A percentile compares a stretch with the other conserved stretches of the same genome.
These are phyloP conservation scores for Phytomonas sp. DNA, from an alignment of 208 protist species.

Conservation along the genomic window DNA sequence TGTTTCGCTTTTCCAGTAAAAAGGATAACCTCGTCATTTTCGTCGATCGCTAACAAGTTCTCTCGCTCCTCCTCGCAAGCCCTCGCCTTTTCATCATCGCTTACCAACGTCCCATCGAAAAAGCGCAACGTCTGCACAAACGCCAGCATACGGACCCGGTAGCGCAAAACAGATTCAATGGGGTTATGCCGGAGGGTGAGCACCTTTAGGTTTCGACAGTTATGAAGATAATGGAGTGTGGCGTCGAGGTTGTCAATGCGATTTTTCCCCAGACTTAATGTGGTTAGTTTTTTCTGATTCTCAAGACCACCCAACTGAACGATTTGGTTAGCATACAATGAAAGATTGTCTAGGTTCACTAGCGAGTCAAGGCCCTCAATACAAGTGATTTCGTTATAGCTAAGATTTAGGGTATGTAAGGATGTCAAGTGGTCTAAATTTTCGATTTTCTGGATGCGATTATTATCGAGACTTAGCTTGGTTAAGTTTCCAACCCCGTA, in stretches of 20 bases:
- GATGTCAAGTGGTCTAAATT: constrained; percentile 80
- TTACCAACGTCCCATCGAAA: constrained; percentile 49
- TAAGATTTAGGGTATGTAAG: constrained; percentile 86
- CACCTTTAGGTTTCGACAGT: constrained; percentile 50
- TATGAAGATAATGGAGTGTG: constrained; percentile 76
- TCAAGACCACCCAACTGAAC: constrained; percentile 56
- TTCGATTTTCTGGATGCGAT: constrained; percentile 89
- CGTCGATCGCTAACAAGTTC: constrained; percentile 71
- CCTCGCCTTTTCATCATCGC: constrained; percentile 28
- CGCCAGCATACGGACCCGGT: constrained; percentile 53
- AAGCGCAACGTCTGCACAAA: constrained; percentile 68
- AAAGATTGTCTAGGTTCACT: constrained; percentile 81
- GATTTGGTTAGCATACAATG: constrained; percentile 88
- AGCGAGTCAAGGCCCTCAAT: constrained; percentile 86
- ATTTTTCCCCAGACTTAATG: constrained; percentile 92
- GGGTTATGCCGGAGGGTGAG: constrained; percentile 81
- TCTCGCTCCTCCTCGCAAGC: constrained; percentile 75
- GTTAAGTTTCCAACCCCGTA: constrained; percentile 71
- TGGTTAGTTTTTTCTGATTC: constrained; percentile 56
- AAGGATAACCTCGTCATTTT: constrained; percentile 55
- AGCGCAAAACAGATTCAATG: constrained; percentile 45
- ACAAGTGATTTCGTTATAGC: constrained; percentile 91
- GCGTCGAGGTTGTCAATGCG: constrained; percentile 82
- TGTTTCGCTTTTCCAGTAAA: constrained; percentile 22
- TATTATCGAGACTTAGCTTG: constrained; percentile 94